Evolutionary conservation across 306 rosid species (phyloP).

Genomic region (Dalbergia cultrata): DNA sequence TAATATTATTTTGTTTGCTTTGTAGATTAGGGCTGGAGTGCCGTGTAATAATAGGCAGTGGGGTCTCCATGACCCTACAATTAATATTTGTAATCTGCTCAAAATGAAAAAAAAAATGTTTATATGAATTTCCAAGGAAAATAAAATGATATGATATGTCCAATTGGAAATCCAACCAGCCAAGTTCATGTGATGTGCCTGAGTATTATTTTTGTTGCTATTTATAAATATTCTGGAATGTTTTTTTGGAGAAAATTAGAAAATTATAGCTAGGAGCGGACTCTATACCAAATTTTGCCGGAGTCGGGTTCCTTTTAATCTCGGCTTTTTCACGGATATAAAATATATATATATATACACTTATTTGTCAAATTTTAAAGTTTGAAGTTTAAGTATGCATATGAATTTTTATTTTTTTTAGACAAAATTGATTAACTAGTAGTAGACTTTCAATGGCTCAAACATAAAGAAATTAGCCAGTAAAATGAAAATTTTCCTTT

Average conservation of each 20-base stretch:
- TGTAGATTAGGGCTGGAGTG: constrained; percentile 49
- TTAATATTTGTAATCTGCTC: neutral
- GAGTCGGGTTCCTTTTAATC: too few relatives aligned
- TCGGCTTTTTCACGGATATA: too few relatives aligned
- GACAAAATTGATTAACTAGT: too few relatives aligned
- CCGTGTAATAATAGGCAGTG: constrained; percentile 41
- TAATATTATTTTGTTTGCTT: constrained; percentile 40
- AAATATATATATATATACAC: too few relatives aligned
- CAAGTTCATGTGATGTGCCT: neutral
- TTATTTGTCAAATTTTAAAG: too few relatives aligned
- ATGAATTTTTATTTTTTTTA: too few relatives aligned
- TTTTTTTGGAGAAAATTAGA: neutral
- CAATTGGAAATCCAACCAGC: neutral
- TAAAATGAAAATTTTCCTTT: too few relatives aligned
- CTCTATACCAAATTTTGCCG: too few relatives aligned
- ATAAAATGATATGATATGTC: neutral
- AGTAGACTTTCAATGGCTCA: too few relatives aligned
- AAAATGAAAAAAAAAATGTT: neutral
- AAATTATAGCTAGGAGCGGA: neutral
- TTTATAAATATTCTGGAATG: neutral
- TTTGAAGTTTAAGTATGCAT: too few relatives aligned
- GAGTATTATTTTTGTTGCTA: neutral
- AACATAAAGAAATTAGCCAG: too few relatives aligned
- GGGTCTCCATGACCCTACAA: constrained; percentile 39
- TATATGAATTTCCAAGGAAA: neutral